Evolutionary conservation across 2,329 filamentous ascomycete species (phyloP).

Genomic region (Gremmenia infestans): DNA sequence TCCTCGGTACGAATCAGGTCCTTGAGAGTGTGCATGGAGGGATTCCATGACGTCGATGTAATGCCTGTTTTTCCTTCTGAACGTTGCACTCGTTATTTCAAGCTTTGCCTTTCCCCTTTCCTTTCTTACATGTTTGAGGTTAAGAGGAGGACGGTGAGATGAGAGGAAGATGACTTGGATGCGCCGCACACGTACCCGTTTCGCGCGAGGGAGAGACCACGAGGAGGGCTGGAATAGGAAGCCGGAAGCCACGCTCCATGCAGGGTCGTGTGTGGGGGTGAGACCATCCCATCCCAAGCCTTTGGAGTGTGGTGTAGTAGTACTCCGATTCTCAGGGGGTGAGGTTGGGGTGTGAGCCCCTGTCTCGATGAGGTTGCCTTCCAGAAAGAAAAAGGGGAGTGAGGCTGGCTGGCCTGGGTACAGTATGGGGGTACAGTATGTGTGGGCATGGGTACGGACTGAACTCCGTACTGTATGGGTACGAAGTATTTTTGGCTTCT

Average conservation of each 20-base stretch:
- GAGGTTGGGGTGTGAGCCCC: not conserved
- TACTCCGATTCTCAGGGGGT: too few species aligned
- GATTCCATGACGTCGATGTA: too few species aligned
- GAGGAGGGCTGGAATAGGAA: slow-evolving; percentile 2
- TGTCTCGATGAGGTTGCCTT: not conserved
- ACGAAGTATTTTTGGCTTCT: not conserved
- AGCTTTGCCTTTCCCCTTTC: too few species aligned
- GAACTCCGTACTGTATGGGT: too few species aligned
- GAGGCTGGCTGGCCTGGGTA: too few species aligned
- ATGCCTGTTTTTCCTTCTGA: too few species aligned
- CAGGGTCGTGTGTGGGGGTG: slow-evolving; percentile 8
- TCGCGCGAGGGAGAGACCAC: slow-evolving; percentile 4
- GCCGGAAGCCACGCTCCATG: slow-evolving; percentile 6
- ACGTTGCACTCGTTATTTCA: too few species aligned
- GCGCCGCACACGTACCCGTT: slow-evolving; percentile 7
- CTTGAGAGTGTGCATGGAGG: too few species aligned
- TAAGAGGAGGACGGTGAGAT: slow-evolving; percentile 1
- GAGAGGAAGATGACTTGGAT: not conserved
- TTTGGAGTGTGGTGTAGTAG: not conserved
- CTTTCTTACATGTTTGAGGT: slow-evolving; percentile 6
- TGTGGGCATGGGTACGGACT: not conserved
- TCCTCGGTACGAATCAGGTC: too few species aligned
- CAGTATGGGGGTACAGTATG: not conserved
- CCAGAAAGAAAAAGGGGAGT: not conserved
- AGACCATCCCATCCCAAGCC: not conserved